Evolutionary conservation across 257 asterid genomes (phyloP).

Genomic region (Ilex asprella): DNA sequence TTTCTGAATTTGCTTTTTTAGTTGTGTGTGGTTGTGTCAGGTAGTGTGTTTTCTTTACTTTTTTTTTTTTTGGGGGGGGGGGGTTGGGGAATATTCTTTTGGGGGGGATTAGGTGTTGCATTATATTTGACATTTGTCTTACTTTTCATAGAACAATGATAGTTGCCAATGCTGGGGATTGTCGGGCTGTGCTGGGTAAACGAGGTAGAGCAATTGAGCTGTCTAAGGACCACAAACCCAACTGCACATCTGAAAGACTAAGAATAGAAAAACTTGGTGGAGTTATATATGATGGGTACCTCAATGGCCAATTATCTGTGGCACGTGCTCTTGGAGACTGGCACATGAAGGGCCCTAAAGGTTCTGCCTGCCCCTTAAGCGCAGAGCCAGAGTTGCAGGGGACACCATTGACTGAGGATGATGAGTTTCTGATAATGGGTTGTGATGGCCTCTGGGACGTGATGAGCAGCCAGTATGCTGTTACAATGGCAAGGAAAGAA

Average conservation of each 20-base stretch:
- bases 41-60: too few relatives aligned
- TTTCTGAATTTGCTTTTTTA: too few relatives aligned
- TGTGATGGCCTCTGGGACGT: slow-evolving; percentile 97
- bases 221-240: slow-evolving; percentile 89
- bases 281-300: slow-evolving; percentile 77
- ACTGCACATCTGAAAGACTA: slow-evolving; percentile 48
- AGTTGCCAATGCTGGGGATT: slow-evolving; percentile 91
- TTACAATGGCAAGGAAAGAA: slow-evolving; percentile 79
- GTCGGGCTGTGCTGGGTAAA: slow-evolving; percentile 86
- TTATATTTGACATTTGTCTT: slow-evolving; percentile 7
- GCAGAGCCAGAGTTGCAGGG: slow-evolving; percentile 89
- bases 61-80: too few relatives aligned
- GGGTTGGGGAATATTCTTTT: neutral
- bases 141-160: slow-evolving; percentile 54
- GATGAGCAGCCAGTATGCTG: slow-evolving; percentile 92
- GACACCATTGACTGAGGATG: slow-evolving; percentile 61
- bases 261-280: slow-evolving; percentile 89
- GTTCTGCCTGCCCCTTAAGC: slow-evolving; percentile 68
- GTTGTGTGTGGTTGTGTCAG: too few relatives aligned
- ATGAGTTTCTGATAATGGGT: slow-evolving; percentile 84
- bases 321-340: slow-evolving; percentile 92
- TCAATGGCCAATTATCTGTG: slow-evolving; percentile 81
- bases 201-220: slow-evolving; percentile 80
- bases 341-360: slow-evolving; percentile 91
- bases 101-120: neutral